Conservation (phyloP, 2,329 filamentous ascomycete species). For the Aspergillus caelatus region DNA sequence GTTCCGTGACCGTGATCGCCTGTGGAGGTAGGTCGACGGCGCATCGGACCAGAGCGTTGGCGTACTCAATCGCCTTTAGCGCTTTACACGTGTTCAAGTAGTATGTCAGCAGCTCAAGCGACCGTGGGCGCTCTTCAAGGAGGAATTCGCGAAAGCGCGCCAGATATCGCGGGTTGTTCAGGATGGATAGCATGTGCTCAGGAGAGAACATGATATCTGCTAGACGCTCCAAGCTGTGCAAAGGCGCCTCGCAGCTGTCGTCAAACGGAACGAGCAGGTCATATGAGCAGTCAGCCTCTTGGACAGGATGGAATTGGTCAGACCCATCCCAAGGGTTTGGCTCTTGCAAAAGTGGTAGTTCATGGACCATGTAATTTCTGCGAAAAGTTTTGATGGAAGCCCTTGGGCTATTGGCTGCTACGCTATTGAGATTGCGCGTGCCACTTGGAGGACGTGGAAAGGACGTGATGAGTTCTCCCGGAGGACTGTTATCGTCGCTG, state of each 20-base stretch:
- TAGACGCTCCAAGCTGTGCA: conserved; percentile 62
- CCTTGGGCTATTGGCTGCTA: conserved; percentile 20
- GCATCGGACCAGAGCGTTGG: conserved; percentile 67
- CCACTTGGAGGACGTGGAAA: conserved; percentile 29
- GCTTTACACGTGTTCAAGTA: conserved; percentile 74
- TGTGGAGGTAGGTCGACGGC: conserved; percentile 56
- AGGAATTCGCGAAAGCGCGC: conserved; percentile 70
- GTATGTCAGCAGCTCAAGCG: conserved; percentile 68
- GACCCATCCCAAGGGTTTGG: conserved; percentile 28
- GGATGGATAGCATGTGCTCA: conserved; percentile 67
- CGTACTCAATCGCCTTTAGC: conserved; percentile 69
- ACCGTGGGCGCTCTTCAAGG: conserved; percentile 60
- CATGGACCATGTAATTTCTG: conserved; percentile 28
- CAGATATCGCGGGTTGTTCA: conserved; percentile 64
- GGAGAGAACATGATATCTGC: conserved; percentile 68
- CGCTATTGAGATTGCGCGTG: conserved; percentile 16
- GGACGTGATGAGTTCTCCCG: conserved; percentile 24
- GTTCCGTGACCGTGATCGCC: conserved; percentile 58
- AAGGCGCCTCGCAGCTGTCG: conserved; percentile 28
- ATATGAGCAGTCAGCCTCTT: conserved; percentile 37
- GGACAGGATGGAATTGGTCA: conserved; percentile 32
- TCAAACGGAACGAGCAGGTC: conserved; percentile 37
- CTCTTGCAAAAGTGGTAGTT: conserved; percentile 33
- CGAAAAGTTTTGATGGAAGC: conserved; percentile 32
- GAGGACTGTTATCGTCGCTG: conserved; percentile 7